phyloP scores from a whole-genome alignment of 305 asterid species.

The Nicotiana rustica region DNA sequence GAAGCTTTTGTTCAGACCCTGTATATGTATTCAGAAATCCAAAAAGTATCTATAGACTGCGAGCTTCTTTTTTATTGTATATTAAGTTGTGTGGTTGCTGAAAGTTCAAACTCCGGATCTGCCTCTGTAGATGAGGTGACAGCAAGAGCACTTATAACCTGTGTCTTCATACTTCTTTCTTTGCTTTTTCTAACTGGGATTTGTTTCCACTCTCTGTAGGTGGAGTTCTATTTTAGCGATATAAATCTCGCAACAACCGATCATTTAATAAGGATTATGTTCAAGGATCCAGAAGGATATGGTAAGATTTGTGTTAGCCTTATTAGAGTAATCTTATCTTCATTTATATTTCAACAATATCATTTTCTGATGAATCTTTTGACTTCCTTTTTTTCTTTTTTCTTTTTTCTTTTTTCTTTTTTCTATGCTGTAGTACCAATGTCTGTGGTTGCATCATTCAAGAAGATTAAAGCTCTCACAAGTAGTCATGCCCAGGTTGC shows the following conservation, averaged over 20 bases:
- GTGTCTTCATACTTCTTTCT: background rate
- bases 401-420: slow-evolving; percentile 3
- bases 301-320: slow-evolving; percentile 50
- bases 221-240: slow-evolving; percentile 92
- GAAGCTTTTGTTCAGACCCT: no score
- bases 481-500: slow-evolving; percentile 68
- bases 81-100: no score
- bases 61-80: no score
- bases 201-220: slow-evolving; percentile 51
- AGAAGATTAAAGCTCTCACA: slow-evolving; percentile 78
- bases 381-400: background rate
- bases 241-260: slow-evolving; percentile 90
- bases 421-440: slow-evolving; percentile 65
- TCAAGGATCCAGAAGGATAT: slow-evolving; percentile 86
- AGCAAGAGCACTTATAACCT: no score
- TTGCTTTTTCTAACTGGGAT: background rate
- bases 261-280: slow-evolving; percentile 73
- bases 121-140: no score
- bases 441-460: slow-evolving; percentile 85
- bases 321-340: background rate
- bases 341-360: background rate
- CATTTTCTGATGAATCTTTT: background rate
- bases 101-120: no score
- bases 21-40: no score
- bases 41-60: no score